Base-by-base conservation (phyloP, 1,284 basidiomycete genomes). In the Stereum hirsutum region DNA sequence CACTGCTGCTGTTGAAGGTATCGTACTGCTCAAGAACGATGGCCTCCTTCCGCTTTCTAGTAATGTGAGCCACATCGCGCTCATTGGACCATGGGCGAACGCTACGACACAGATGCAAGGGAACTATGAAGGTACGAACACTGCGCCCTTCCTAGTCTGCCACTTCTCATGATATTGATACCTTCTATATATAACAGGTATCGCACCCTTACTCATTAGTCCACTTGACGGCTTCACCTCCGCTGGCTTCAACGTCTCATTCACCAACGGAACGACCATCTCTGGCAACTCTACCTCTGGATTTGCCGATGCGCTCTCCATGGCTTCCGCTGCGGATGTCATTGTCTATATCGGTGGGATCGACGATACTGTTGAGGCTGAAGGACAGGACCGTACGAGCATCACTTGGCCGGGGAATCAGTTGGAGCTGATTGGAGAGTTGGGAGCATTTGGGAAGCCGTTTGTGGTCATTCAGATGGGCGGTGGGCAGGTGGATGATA, bases 331-430 rank as follows among this genome's bases (percentile, higher is more conserved):
- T 30, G 59, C 60, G 12, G 60, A 62, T 39, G 50, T 64, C 51
- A 56, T 73, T 56, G 48, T 72, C 56, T 54, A 61, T 54, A 53
- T 68, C 50, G 50, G 81, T 19, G 64, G 75, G 21, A 69, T 81
- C 46, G 63, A 75, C 55, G 49, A 70, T 49, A 59, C 67, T 45
- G 58, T 83, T 48, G 70, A 78, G 58, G 58, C 66, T 45, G 70
- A 82, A 61, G 56, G 59, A 43, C 46, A 63, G 51, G 70, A 81
- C 61, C 57, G 77, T 42, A 53, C 65, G 50, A 57, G 66, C 49
- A 66, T 82, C 52, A 61, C 61, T 10, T 78, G 75, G 74, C 73
- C 75, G 0, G 71, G 72, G 2, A 69, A 68, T 45, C 75, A 78
- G 58, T 65, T 77, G 1, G 63, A 72, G 34, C 59, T 78, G 35